Evolutionary conservation across 1,284 basidiomycete species (phyloP), one percentile per base, ranked within the genome.

Genomic region (Apiotrichum veenhuisii): DNA sequence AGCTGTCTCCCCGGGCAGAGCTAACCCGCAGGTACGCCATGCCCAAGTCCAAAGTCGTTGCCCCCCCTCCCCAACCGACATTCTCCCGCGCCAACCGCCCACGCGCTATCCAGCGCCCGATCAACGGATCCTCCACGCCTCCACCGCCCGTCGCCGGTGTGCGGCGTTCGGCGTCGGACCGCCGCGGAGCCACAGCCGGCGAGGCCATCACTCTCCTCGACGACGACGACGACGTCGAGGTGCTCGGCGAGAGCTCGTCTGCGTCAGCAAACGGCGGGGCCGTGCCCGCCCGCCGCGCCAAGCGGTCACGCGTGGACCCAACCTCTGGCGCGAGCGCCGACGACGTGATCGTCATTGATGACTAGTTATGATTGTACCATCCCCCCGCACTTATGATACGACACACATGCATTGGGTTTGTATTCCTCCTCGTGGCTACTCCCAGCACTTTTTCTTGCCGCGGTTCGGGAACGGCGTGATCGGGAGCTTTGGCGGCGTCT

Each of bases 381-480:
- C n/a, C n/a, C n/a, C n/a, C n/a, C n/a, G n/a, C n/a, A n/a, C n/a
- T 9, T 5, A 10, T 22, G 33, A 36, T 27, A 46, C n/a, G 33
- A 48, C 12, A 18, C 12, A 36, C 12, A 26, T 34, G 27, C 33
- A 37, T 14, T 36, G 8, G 37, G 18, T 30, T 30, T 30, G 30
- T 30, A 30, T 30, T 30, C n/a, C n/a, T n/a, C n/a, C n/a, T n/a
- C n/a, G n/a, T n/a, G n/a, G n/a, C 51, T 56, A 60, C 59, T 61
- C 59, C 50, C 55, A 56, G 53, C 59, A 57, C 60, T 58, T 59
- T 43, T 55, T 55, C 50, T 62, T 67, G 41, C 64, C 67, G 36
- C 71, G 63, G 57, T 73, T 75, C 5, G 74, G 73, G 64, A 75
- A 74, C 11, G 73, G 74, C 22, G 73, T 75, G 5, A 66, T 64